Evolutionary conservation across 306 rosid species (phyloP).

Genomic region (Fragaria iinumae): DNA sequence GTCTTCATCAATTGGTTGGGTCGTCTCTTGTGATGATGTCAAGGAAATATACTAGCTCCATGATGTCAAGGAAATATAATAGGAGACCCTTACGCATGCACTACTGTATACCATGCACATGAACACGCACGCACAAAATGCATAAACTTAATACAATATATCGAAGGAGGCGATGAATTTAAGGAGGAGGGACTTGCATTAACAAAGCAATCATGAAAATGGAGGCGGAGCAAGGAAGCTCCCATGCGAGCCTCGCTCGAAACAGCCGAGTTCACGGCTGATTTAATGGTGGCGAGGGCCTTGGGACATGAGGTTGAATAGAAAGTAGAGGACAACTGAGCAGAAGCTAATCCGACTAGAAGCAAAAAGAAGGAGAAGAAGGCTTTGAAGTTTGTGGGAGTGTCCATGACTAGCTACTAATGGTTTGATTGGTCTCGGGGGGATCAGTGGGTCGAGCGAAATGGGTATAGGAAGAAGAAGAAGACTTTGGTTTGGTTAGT

Average conservation of each 20-base stretch:
- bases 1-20: neutral
- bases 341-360: constrained; percentile 32
- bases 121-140: neutral
- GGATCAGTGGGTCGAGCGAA: neutral
- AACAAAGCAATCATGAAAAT: constrained; percentile 86
- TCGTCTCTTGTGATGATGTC: neutral
- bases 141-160: neutral
- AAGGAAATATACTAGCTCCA: no score
- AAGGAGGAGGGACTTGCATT: constrained; percentile 47
- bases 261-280: constrained; percentile 42
- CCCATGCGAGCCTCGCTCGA: constrained; percentile 71
- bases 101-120: neutral
- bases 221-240: constrained; percentile 80
- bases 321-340: constrained; percentile 53
- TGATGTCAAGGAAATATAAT: neutral
- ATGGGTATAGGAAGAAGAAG: neutral
- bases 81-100: neutral
- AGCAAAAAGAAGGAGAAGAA: constrained; percentile 5
- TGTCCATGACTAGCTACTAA: neutral
- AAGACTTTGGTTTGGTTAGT: neutral
- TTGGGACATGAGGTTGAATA: constrained; percentile 50
- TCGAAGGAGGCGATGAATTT: neutral
- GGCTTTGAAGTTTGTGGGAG: neutral
- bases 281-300: constrained; percentile 52
- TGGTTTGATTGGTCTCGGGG: neutral